Conservation (phyloP, 257 asterid genomes). For the Rhazya stricta region DNA sequence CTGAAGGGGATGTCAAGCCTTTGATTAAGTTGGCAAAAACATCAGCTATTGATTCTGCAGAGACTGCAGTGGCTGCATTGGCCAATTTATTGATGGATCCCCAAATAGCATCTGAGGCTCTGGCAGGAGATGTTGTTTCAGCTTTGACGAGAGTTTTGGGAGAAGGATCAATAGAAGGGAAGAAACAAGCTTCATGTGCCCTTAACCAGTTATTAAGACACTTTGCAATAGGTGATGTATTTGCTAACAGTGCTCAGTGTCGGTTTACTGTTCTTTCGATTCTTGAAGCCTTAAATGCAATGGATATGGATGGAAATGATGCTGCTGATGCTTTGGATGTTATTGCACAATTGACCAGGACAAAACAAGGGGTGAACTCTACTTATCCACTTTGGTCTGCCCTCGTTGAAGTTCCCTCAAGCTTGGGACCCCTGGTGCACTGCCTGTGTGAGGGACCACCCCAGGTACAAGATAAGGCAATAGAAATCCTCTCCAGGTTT, state of each 20-base stretch:
- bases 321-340: slow-evolving; percentile 59
- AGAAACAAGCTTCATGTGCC: slow-evolving; percentile 68
- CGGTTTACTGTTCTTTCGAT: slow-evolving; percentile 59
- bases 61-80: slow-evolving; percentile 71
- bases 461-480: slow-evolving; percentile 55
- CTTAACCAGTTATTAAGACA: slow-evolving; percentile 67
- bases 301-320: slow-evolving; percentile 56
- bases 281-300: slow-evolving; percentile 58
- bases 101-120: slow-evolving; percentile 69
- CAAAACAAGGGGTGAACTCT: slow-evolving; percentile 46
- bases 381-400: slow-evolving; percentile 41
- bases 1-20: slow-evolving; percentile 65
- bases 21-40: slow-evolving; percentile 68
- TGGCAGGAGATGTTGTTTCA: slow-evolving; percentile 75
- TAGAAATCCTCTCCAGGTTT: slow-evolving; percentile 69
- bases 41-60: slow-evolving; percentile 67
- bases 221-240: slow-evolving; percentile 67
- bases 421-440: slow-evolving; percentile 54
- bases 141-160: slow-evolving; percentile 65
- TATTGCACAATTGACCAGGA: slow-evolving; percentile 46
- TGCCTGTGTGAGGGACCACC: slow-evolving; percentile 71
- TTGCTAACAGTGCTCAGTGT: slow-evolving; percentile 52
- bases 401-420: slow-evolving; percentile 57
- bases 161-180: slow-evolving; percentile 72
- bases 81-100: slow-evolving; percentile 70